These are phyloP conservation scores for Phytophthora nicotianae DNA, from an alignment of 352 stramenopile genomes.

Conservation along the genomic window DNA sequence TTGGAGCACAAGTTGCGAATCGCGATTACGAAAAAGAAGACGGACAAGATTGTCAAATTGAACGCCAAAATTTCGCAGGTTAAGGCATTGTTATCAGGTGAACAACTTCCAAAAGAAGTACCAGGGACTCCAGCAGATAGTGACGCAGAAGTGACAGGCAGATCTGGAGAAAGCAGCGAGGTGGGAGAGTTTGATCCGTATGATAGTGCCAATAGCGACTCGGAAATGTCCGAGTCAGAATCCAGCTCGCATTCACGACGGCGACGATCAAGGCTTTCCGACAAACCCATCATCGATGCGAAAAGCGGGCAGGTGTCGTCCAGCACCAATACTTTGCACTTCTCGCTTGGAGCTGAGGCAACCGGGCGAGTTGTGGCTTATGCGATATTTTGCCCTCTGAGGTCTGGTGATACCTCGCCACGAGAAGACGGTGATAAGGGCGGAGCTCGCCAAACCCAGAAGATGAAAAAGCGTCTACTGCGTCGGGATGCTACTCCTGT, in stretches of 20 bases:
- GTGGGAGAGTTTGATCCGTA: constrained; percentile 54
- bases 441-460: constrained; percentile 52
- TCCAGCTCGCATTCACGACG: constrained; percentile 33
- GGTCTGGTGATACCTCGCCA: constrained; percentile 29
- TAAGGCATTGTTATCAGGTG: constrained; percentile 77
- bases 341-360: constrained; percentile 83
- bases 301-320: constrained; percentile 39
- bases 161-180: constrained; percentile 35
- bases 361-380: constrained; percentile 84
- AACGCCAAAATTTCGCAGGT: constrained; percentile 85
- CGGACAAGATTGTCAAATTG: constrained; percentile 87
- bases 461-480: constrained; percentile 74
- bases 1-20: constrained; percentile 91
- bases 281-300: constrained; percentile 31
- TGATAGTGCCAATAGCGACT: constrained; percentile 87
- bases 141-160: constrained; percentile 40
- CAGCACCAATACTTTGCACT: constrained; percentile 74
- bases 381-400: constrained; percentile 68
- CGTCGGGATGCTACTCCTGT: constrained; percentile 72
- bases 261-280: constrained; percentile 34
- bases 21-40: constrained; percentile 89
- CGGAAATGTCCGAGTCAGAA: constrained; percentile 82
- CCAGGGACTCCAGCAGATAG: constrained; percentile 35
- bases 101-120: constrained; percentile 70
- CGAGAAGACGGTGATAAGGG: constrained; percentile 27